phyloP scores from a whole-genome alignment of 2,329 filamentous ascomycete species.

The Lachnellula subtilissima region DNA sequence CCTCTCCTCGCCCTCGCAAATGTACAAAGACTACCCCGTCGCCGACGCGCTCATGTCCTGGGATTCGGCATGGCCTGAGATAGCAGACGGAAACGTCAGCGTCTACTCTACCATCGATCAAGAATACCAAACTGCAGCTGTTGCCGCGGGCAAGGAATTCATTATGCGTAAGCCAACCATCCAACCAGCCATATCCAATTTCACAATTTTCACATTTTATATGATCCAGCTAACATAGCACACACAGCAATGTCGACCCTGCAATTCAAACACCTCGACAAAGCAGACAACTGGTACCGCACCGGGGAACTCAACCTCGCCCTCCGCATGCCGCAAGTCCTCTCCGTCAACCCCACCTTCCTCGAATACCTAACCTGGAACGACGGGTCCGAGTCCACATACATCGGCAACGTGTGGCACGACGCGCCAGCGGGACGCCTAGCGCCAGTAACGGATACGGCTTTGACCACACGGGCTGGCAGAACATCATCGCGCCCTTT shows the following conservation, averaged over 20 bases:
- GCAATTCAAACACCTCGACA: constrained; percentile 36
- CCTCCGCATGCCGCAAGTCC: constrained; percentile 28
- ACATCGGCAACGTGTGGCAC: constrained; percentile 37
- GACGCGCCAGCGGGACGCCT: constrained; percentile 27
- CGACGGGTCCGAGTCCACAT: constrained; percentile 37
- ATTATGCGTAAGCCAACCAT: constrained; percentile 31
- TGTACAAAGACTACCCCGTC: constrained; percentile 25
- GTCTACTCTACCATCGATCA: constrained; percentile 30
- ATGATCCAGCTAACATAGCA: background rate
- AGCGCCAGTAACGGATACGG: constrained; percentile 28
- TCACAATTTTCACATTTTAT: background rate
- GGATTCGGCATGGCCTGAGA: constrained; percentile 33
- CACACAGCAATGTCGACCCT: constrained; percentile 28
- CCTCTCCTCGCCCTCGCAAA: constrained; percentile 13
- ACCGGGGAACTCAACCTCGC: constrained; percentile 36
- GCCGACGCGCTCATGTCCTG: constrained; percentile 36
- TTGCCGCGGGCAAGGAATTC: constrained; percentile 32
- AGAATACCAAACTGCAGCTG: constrained; percentile 28
- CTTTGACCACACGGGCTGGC: constrained; percentile 35
- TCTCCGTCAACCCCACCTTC: constrained; percentile 34
- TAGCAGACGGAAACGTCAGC: constrained; percentile 19
- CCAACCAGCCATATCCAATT: too few species aligned
- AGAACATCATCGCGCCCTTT: constrained; percentile 33
- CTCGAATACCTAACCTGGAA: constrained; percentile 39
- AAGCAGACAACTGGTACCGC: constrained; percentile 31